Evolutionary conservation across 2,329 filamentous ascomycete species (phyloP).

Genomic region (Epichloe baconii): DNA sequence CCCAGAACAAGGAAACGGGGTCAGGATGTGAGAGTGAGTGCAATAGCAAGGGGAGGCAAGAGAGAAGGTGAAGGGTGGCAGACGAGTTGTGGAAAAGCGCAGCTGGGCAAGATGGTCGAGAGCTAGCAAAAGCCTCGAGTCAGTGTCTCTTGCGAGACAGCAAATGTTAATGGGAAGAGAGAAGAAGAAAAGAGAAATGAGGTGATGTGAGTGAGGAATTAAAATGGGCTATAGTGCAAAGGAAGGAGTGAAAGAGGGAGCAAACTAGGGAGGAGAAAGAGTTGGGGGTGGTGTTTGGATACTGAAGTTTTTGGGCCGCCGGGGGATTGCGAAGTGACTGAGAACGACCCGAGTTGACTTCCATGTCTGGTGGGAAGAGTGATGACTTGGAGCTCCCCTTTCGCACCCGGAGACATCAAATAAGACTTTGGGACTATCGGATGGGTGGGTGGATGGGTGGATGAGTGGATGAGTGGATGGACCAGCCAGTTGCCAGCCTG

Average conservation of each 20-base stretch:
- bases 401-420: too few relatives aligned
- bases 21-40: neutral
- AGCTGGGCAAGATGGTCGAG: conserved; percentile 22
- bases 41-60: conserved; percentile 4
- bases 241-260: conserved; percentile 14
- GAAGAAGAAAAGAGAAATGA: conserved; percentile 16
- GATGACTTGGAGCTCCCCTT: too few relatives aligned
- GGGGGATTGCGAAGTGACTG: neutral
- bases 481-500: too few relatives aligned
- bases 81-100: conserved; percentile 5
- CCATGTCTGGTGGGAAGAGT: too few relatives aligned
- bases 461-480: too few relatives aligned
- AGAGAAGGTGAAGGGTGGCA: conserved; percentile 5
- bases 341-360: too few relatives aligned
- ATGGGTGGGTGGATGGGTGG: too few relatives aligned
- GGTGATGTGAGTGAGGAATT: conserved; percentile 10
- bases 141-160: conserved; percentile 13
- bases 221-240: conserved; percentile 11
- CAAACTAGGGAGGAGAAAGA: conserved; percentile 10
- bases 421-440: too few relatives aligned
- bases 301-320: conserved; percentile 1
- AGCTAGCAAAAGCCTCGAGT: conserved; percentile 36
- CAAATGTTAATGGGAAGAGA: conserved; percentile 15
- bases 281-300: conserved; percentile 8
- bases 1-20: neutral